Base-by-base conservation (phyloP, 176 grass and related monocot species). In the Pharus latifolius region DNA sequence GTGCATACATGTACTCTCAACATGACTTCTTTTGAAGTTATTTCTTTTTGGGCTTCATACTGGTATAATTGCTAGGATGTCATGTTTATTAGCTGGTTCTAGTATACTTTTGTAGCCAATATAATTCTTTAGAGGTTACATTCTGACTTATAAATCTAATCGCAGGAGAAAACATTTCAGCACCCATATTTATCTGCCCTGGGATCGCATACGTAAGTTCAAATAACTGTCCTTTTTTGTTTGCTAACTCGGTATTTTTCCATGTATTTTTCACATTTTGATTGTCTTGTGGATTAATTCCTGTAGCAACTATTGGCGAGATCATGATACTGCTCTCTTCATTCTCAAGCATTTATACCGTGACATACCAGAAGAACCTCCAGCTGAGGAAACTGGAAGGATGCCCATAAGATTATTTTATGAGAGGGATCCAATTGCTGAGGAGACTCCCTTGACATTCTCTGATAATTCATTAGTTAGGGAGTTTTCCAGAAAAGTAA, bases 131-230 rank as follows among this genome's bases (percentile, higher is more conserved):
- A 38, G 17, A 55, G 60, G 46, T 34, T 61, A 37, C 33, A 24
- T 27, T 83, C 15, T 75, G 32, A 44, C 23, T 72, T 47, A 58
- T 13, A 49, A 25, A 29, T 73, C 25, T 65, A 55, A 47, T 69
- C 90, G 38, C 86, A 98, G 89, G 89, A 85, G 62, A 90, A 91
- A 93, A 98, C 95, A 60, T 98, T 98, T 91, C 95, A 90, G 59
- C 90, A 91, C 77, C 49, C 95, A 10, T 98, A 93, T 63, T 63
- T 98, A 75, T 89, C 82, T 60, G 95, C 90, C 61, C 58, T 98
- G 60, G 90, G 87, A 70, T 78, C 95, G 66, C 95, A 98, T 63
- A 98, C 95, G 95, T 98, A 82, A 88, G 89, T 84, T 66, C 34
- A 64, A 3, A 40, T 51, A 76, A 47, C 7, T 60, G 23, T 65